phyloP scores from a whole-genome alignment of 2,329 filamentous ascomycete genomes.

The Ceratocystis papillata region DNA sequence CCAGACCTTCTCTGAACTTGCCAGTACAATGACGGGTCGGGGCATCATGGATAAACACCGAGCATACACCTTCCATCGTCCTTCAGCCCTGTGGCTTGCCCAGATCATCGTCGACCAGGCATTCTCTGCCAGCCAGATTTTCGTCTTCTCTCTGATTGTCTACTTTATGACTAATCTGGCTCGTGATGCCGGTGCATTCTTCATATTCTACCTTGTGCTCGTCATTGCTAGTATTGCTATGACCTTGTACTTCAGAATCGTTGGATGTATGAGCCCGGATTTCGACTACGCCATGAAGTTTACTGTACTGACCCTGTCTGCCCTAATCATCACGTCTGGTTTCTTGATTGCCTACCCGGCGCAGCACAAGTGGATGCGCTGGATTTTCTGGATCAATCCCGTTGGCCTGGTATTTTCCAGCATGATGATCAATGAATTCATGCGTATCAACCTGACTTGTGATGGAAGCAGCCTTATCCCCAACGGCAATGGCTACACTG shows the following conservation, averaged over 20 bases:
- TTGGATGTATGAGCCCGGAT: constrained; percentile 64
- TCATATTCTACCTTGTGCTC: constrained; percentile 63
- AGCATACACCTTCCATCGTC: constrained; percentile 71
- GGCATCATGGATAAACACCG: constrained; percentile 75
- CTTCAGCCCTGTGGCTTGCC: constrained; percentile 70
- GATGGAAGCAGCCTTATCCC: constrained; percentile 58
- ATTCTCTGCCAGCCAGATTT: constrained; percentile 59
- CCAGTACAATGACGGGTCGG: constrained; percentile 61
- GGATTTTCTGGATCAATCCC: constrained; percentile 70
- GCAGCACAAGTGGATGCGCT: constrained; percentile 65
- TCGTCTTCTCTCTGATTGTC: constrained; percentile 62
- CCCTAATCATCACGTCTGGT: constrained; percentile 71
- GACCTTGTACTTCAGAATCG: constrained; percentile 66
- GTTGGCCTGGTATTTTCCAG: constrained; percentile 64
- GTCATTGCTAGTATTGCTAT: constrained; percentile 59
- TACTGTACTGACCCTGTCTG: constrained; percentile 64
- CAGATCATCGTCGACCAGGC: constrained; percentile 70
- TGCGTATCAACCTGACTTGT: constrained; percentile 57
- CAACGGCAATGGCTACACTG: constrained; percentile 54
- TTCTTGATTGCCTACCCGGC: constrained; percentile 73
- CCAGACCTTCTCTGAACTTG: constrained; percentile 69
- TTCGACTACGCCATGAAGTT: constrained; percentile 82
- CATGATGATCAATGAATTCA: constrained; percentile 83
- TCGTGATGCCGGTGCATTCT: constrained; percentile 64
- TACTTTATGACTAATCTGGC: constrained; percentile 68